Conservation (phyloP, 2,329 filamentous ascomycete species). For the Paraconiothyrium brasiliense region DNA sequence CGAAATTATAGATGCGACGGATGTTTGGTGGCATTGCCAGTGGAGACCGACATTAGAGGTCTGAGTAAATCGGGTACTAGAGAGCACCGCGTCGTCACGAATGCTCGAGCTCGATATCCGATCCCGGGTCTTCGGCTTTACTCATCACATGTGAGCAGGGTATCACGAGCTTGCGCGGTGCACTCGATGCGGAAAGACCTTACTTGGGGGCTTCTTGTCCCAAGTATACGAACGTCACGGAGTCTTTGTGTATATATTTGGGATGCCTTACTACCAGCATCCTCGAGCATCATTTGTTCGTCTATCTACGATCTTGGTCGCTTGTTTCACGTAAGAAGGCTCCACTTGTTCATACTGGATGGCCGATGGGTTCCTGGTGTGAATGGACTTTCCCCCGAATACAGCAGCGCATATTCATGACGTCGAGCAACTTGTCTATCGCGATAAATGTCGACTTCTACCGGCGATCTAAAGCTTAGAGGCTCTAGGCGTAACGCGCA, state of each 20-base stretch:
- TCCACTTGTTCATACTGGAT: neutral
- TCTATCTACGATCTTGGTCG: neutral
- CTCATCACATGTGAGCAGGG: neutral
- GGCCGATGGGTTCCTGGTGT: neutral
- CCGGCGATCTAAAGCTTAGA: too few species aligned
- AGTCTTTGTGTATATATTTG: neutral
- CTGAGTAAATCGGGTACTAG: neutral
- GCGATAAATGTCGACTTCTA: too few species aligned
- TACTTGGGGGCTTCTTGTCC: neutral
- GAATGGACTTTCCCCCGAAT: too few species aligned
- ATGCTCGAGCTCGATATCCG: neutral
- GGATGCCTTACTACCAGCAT: neutral
- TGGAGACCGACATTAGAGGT: neutral
- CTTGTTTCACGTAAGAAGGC: neutral
- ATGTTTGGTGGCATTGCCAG: neutral
- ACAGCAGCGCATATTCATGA: too few species aligned
- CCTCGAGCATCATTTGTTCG: neutral
- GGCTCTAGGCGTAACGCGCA: too few species aligned
- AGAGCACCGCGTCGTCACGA: neutral
- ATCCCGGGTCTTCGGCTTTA: neutral
- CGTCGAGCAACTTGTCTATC: too few species aligned
- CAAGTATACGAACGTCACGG: constrained; percentile 1
- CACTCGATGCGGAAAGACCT: neutral
- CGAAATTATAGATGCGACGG: constrained; percentile 49
- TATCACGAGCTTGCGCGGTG: neutral